A percentile compares a stretch with the other conserved stretches of the same genome.
phyloP scores from a whole-genome alignment of 352 stramenopile species.

The Phytophthora vignae region DNA sequence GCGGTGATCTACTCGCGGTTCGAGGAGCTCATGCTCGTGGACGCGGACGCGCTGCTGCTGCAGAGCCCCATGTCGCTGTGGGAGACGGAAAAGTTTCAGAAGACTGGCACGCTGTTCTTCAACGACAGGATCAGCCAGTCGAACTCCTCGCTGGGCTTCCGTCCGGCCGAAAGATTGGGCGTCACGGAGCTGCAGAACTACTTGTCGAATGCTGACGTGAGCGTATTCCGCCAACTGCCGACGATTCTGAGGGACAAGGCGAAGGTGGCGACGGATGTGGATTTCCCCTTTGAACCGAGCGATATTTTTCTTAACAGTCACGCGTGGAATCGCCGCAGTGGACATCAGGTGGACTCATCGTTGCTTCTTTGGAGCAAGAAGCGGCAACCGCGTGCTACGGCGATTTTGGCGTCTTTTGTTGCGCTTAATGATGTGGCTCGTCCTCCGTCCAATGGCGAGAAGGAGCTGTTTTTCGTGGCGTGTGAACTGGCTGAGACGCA shows the following conservation, averaged over 20 bases:
- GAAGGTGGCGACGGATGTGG: constrained; percentile 17
- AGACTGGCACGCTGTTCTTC: constrained; percentile 62
- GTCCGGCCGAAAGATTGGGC: constrained; percentile 23
- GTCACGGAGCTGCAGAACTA: constrained; percentile 48
- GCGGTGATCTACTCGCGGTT: constrained; percentile 55
- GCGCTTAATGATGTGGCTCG: constrained; percentile 35
- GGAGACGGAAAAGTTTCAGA: constrained; percentile 34
- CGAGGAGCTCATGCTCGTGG: constrained; percentile 62
- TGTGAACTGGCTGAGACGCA: constrained; percentile 62
- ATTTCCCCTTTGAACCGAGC: constrained; percentile 45
- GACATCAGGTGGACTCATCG: constrained; percentile 70
- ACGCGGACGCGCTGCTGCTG: constrained; percentile 55
- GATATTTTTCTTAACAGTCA: constrained; percentile 53
- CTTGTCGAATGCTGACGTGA: constrained; percentile 49
- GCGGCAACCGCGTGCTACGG: constrained; percentile 54
- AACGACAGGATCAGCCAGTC: constrained; percentile 56
- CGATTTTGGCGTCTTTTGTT: constrained; percentile 55
- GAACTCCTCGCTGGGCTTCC: constrained; percentile 41
- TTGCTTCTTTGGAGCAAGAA: constrained; percentile 67
- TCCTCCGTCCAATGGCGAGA: constrained; percentile 57
- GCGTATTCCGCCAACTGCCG: constrained; percentile 41
- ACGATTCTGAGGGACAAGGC: constrained; percentile 37
- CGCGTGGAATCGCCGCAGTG: constrained; percentile 56
- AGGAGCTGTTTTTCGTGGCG: constrained; percentile 66
- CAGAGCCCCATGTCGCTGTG: constrained; percentile 50